phyloP scores from a whole-genome alignment of 139 green algal species.

The Chlorella sp. region DNA sequence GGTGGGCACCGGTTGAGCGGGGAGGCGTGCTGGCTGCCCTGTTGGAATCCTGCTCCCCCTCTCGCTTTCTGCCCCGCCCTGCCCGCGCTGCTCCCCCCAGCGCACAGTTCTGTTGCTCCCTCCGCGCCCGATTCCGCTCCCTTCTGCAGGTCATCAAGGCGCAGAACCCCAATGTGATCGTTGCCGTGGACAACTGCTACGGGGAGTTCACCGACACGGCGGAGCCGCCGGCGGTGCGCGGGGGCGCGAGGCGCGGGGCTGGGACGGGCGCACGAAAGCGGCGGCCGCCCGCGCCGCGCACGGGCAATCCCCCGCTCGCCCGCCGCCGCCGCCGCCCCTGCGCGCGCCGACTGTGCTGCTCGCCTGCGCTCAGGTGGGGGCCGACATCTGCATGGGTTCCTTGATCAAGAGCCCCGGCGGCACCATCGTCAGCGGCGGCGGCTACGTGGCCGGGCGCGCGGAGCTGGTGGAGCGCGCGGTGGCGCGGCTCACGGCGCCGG shows the following conservation, averaged over 20 bases:
- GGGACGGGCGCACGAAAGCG: neutral
- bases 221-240: conserved; percentile 74
- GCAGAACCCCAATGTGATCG: conserved; percentile 62
- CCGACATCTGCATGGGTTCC: conserved; percentile 90
- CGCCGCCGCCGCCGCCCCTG: no score
- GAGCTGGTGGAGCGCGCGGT: conserved; percentile 75
- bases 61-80: no score
- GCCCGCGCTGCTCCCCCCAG: no score
- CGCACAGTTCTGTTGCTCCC: no score
- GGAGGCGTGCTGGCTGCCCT: no score
- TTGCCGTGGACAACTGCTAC: conserved; percentile 99
- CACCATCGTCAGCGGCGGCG: conserved; percentile 85
- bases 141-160: conserved; percentile 64
- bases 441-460: conserved; percentile 88
- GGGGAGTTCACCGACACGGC: conserved; percentile 92
- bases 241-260: neutral
- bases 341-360: no score
- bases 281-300: no score
- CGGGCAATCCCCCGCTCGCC: no score
- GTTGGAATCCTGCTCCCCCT: no score
- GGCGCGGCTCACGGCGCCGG: conserved; percentile 84
- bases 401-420: conserved; percentile 97
- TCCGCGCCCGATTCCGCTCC: no score
- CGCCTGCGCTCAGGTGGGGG: conserved; percentile 62
- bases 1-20: no score